Evolutionary conservation across 441 rosid species (phyloP).

Genomic region (Dalechampia spathulata): DNA sequence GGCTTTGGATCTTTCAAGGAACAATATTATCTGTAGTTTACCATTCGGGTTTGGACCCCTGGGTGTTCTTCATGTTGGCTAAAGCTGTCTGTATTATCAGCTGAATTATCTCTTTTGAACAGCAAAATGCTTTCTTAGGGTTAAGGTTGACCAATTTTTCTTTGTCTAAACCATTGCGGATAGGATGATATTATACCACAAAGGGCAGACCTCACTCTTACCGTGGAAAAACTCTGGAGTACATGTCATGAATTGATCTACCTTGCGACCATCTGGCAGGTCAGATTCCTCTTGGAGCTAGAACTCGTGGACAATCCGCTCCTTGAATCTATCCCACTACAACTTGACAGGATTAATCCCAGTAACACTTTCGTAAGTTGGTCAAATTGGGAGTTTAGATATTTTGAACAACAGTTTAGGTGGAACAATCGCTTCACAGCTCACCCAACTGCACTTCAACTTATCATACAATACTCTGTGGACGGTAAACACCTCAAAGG

Average conservation of each 20-base stretch:
- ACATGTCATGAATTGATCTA: slow-evolving; percentile 15
- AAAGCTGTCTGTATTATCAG: neutral
- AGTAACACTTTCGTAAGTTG: neutral
- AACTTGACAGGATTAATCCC: slow-evolving; percentile 1
- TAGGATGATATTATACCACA: too few species aligned
- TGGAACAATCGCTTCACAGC: slow-evolving; percentile 2
- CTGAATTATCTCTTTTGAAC: neutral
- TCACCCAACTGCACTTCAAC: slow-evolving; percentile 5
- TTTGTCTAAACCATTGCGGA: neutral
- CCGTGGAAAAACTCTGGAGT: neutral
- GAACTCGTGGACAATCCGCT: neutral
- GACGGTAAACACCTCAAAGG: slow-evolving; percentile 14
- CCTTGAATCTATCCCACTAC: slow-evolving; percentile 10
- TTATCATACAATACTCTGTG: slow-evolving; percentile 28
- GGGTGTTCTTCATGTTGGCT: neutral
- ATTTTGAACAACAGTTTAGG: neutral
- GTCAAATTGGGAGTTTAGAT: neutral
- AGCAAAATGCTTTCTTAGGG: neutral
- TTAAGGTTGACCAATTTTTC: slow-evolving; percentile 4
- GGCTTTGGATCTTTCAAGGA: slow-evolving; percentile 14
- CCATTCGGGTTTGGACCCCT: neutral
- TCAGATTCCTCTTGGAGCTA: slow-evolving; percentile 10
- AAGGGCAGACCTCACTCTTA: neutral
- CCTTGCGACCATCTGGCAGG: slow-evolving; percentile 9
- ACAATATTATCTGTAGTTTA: slow-evolving; percentile 4